Percentiles rank a stretch among this genome's conserved stretches.
These are phyloP conservation scores for Suillus spraguei DNA, from an alignment of 768 basidiomycete species.

Conservation along the genomic window DNA sequence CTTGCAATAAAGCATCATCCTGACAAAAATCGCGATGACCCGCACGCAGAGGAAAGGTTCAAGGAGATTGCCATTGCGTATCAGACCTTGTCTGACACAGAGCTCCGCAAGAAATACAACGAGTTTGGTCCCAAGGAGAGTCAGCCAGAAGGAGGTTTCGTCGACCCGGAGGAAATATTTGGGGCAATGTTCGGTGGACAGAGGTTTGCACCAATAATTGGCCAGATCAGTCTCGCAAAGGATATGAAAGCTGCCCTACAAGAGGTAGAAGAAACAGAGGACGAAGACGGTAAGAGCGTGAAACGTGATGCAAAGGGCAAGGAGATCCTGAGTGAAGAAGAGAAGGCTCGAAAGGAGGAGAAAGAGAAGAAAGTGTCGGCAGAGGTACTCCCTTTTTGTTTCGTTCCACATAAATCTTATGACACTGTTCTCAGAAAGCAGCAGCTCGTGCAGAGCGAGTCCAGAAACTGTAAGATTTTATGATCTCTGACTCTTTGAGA, in stretches of 20 bases:
- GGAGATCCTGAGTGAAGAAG: conserved; percentile 64
- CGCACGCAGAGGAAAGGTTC: conserved; percentile 83
- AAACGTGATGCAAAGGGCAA: conserved; percentile 54
- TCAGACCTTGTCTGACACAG: conserved; percentile 80
- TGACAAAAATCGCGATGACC: conserved; percentile 91
- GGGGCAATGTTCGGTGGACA: conserved; percentile 91
- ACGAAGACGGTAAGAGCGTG: conserved; percentile 41
- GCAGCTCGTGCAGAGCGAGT: conserved; percentile 78
- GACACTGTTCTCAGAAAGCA: conserved; percentile 59
- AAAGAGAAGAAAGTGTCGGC: conserved; percentile 64
- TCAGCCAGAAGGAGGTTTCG: conserved; percentile 79
- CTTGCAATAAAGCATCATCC: conserved; percentile 91
- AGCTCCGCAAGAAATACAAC: conserved; percentile 83
- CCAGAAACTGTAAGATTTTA: conserved; percentile 50
- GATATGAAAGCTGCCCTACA: conserved; percentile 95
- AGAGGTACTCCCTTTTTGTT: conserved; percentile 51
- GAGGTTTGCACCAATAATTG: conserved; percentile 84
- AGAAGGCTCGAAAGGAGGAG: conserved; percentile 74
- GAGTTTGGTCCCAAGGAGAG: conserved; percentile 88
- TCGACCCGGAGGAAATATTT: conserved; percentile 84
- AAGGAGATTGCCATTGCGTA: conserved; percentile 90
- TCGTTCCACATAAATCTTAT: conserved; percentile 10
- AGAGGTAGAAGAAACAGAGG: conserved; percentile 76
- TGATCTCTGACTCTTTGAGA: background rate
- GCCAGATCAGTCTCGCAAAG: conserved; percentile 81